A percentile compares a stretch with the other conserved stretches of the same genome.
Conservation (phyloP, 768 basidiomycete genomes). For the Boletus pseudo-olivaceus region DNA sequence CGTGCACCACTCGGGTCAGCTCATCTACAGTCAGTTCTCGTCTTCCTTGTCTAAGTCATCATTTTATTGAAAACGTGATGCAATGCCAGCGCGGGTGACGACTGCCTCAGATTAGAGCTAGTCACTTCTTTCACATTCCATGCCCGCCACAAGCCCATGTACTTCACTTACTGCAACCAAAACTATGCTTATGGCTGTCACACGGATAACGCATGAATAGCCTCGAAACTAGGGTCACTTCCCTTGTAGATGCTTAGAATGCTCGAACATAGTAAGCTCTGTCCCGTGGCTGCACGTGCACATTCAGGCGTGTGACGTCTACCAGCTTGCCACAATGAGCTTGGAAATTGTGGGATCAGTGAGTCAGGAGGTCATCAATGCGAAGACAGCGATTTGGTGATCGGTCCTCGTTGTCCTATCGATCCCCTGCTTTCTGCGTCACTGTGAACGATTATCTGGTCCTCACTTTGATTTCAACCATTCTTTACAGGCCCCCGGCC, state of each 20-base stretch:
- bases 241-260: neutral
- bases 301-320: neutral
- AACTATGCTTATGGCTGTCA: slow-evolving; percentile 28
- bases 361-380: neutral
- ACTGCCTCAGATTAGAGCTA: slow-evolving; percentile 37
- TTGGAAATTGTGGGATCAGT: neutral
- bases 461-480: neutral
- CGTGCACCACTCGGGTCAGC: slow-evolving; percentile 91
- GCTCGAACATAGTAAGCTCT: neutral
- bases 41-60: neutral
- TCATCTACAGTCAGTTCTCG: slow-evolving; percentile 84
- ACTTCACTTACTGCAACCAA: slow-evolving; percentile 31
- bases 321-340: neutral
- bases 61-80: slow-evolving; percentile 4
- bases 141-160: slow-evolving; percentile 34
- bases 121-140: slow-evolving; percentile 18
- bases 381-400: neutral
- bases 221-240: neutral
- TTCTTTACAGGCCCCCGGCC: neutral
- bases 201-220: neutral
- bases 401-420: neutral
- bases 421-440: neutral
- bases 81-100: slow-evolving; percentile 40
- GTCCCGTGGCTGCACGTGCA: neutral
- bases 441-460: neutral